Evolutionary conservation across 352 stramenopile species (phyloP), one percentile per base, ranked within the genome.

Genomic region (Phytophthora nicotianae): DNA sequence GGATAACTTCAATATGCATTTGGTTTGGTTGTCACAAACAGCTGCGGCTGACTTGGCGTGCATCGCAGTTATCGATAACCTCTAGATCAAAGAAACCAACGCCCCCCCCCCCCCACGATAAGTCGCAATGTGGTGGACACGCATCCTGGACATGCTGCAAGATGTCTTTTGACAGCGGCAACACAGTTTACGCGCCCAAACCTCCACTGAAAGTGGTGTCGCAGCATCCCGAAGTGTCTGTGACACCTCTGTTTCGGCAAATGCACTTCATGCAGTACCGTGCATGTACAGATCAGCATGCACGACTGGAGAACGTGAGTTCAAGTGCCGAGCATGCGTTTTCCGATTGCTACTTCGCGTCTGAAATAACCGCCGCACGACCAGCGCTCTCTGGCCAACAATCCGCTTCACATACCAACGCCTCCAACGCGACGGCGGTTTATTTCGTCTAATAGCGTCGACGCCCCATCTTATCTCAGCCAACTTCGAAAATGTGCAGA

Each of bases 401-500:
- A 38, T 5, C 27, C 8, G 8, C 20, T 55, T 33, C 20, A 35
- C 35, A 43, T 20, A 19, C 21, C 14, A 55, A 55, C 49, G 49
- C 24, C 45, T 26, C 20, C 35, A 37, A 35, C 21, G 24, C 27
- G 4, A 21, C 17, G 26, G 20, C 37, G 38, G 26, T 49, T 23
- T 17, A 26, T 42, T 10, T 40, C 37, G 41, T 38, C 40, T n/a
- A n/a, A n/a, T n/a, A n/a, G 23, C 51, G 38, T 16, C 5, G 19
- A n/a, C 32, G 16, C 24, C 45, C 49, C 43, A 62, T 45, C 45
- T 21, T 43, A 10, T 40, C 52, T 47, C 41, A 29, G 20, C 42
- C 33, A 56, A 26, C 33, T 62, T 62, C 50, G 59, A 67, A 62
- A 62, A 50, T 40, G 42, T 17, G 19, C 56, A 64, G 56, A 58